Evolutionary conservation across 805 yeast species (phyloP).

Genomic region (Candida railenensis): DNA sequence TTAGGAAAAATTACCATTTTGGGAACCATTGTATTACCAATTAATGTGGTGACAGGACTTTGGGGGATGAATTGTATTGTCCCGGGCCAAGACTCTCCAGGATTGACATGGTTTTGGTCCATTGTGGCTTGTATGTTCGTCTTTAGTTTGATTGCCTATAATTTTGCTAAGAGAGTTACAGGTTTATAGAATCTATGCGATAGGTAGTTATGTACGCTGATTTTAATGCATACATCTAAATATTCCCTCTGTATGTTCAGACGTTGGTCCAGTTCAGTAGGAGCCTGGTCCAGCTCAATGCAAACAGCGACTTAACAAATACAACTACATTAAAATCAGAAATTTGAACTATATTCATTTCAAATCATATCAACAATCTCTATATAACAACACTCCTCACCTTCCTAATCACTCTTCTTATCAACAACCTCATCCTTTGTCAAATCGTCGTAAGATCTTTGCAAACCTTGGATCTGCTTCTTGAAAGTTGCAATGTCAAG

Average conservation of each 20-base stretch:
- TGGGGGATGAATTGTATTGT: constrained; percentile 99
- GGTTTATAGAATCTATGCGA: constrained; percentile 27
- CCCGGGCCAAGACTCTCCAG: constrained; percentile 73
- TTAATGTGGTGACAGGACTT: constrained; percentile 92
- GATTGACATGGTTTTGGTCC: constrained; percentile 42
- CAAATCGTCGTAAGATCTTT: constrained; percentile 46
- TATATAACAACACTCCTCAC: no score
- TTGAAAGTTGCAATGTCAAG: constrained; percentile 46
- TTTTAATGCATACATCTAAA: no score
- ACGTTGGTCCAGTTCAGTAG: no score
- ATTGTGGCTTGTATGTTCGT: constrained; percentile 33
- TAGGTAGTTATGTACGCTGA: neutral
- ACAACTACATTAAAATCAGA: no score
- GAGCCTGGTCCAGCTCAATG: no score
- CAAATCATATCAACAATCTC: neutral
- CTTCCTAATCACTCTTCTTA: constrained; percentile 12
- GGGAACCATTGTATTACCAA: constrained; percentile 93
- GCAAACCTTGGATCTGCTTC: constrained; percentile 52
- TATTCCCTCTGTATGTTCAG: no score
- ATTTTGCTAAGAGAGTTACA: constrained; percentile 39
- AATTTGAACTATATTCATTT: no score
- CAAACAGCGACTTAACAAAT: no score
- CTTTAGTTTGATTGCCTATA: constrained; percentile 37
- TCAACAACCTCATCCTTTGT: constrained; percentile 10
- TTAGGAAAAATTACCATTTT: constrained; percentile 88